phyloP scores from a whole-genome alignment of 2,329 filamentous ascomycete genomes.

The Colletotrichum zoysiae region DNA sequence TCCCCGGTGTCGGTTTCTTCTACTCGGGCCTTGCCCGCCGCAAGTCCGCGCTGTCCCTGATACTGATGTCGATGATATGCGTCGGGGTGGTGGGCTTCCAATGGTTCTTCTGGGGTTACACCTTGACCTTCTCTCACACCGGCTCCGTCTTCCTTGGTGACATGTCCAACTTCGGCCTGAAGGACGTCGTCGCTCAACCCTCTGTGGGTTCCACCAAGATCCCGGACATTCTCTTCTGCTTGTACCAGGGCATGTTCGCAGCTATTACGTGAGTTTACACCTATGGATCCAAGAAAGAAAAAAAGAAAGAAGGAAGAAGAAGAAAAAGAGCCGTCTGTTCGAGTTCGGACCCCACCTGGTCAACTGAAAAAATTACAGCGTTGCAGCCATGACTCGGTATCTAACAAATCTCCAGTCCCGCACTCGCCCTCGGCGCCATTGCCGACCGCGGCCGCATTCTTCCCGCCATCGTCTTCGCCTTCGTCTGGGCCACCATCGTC shows the following conservation, averaged over 20 bases:
- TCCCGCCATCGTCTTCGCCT: slow-evolving; percentile 74
- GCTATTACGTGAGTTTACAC: slow-evolving; percentile 80
- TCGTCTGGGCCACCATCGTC: slow-evolving; percentile 78
- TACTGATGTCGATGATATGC: slow-evolving; percentile 87
- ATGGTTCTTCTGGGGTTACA: slow-evolving; percentile 98
- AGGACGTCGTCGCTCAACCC: slow-evolving; percentile 80
- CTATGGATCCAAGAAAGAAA: background rate
- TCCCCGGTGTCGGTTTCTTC: slow-evolving; percentile 94
- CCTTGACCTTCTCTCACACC: slow-evolving; percentile 84
- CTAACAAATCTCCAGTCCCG: slow-evolving; percentile 55
- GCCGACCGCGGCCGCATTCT: slow-evolving; percentile 73
- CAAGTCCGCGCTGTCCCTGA: slow-evolving; percentile 88
- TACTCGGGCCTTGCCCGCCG: slow-evolving; percentile 90
- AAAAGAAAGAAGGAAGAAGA: too few relatives aligned
- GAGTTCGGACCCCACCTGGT: background rate
- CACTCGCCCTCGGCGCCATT: slow-evolving; percentile 70
- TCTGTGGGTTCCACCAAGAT: slow-evolving; percentile 79
- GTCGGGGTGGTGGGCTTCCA: slow-evolving; percentile 86
- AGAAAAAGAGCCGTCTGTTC: background rate
- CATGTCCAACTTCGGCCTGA: slow-evolving; percentile 84
- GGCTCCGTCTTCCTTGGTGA: slow-evolving; percentile 84
- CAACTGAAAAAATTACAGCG: background rate
- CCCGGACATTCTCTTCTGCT: slow-evolving; percentile 85
- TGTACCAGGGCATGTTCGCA: slow-evolving; percentile 92
- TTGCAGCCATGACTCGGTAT: background rate